phyloP scores from a whole-genome alignment of 2,329 filamentous ascomycete genomes.

The Xylaria sp. region DNA sequence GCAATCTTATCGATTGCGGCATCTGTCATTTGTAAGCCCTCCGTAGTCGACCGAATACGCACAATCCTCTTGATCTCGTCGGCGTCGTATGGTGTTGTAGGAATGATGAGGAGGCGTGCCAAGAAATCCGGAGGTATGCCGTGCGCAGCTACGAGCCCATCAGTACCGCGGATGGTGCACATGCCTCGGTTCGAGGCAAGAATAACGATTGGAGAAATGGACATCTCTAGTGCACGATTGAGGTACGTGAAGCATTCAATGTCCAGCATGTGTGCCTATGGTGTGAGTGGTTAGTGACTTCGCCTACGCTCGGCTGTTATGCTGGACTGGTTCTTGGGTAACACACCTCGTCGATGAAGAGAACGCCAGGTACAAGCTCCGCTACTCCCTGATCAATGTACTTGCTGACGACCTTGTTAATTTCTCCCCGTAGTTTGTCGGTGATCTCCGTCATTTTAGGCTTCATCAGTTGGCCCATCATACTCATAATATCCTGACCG shows the following conservation, averaged over 20 bases:
- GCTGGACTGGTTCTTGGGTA: slow-evolving; percentile 16
- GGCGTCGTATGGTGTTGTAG: slow-evolving; percentile 87
- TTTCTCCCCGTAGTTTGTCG: slow-evolving; percentile 93
- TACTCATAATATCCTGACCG: slow-evolving; percentile 99
- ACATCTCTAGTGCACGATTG: slow-evolving; percentile 95
- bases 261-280: slow-evolving; percentile 97
- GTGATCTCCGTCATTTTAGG: slow-evolving; percentile 99
- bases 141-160: slow-evolving; percentile 85
- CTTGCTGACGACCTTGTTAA: slow-evolving; percentile 99
- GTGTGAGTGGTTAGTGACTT: slow-evolving; percentile 34
- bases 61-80: slow-evolving; percentile 95
- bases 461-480: slow-evolving; percentile 99
- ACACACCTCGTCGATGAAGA: slow-evolving; percentile 96
- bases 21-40: slow-evolving; percentile 81
- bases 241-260: slow-evolving; percentile 99
- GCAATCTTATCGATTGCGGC: slow-evolving; percentile 88
- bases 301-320: slow-evolving; percentile 5
- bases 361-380: slow-evolving; percentile 95
- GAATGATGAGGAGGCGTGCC: slow-evolving; percentile 92
- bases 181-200: slow-evolving; percentile 96
- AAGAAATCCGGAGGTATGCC: slow-evolving; percentile 95
- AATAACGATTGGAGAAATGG: slow-evolving; percentile 95
- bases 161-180: slow-evolving; percentile 89
- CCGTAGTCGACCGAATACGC: slow-evolving; percentile 81
- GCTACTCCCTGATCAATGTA: slow-evolving; percentile 99